phyloP scores from a whole-genome alignment of 2,329 filamentous ascomycete genomes.

The Alternaria angustiovoidea region DNA sequence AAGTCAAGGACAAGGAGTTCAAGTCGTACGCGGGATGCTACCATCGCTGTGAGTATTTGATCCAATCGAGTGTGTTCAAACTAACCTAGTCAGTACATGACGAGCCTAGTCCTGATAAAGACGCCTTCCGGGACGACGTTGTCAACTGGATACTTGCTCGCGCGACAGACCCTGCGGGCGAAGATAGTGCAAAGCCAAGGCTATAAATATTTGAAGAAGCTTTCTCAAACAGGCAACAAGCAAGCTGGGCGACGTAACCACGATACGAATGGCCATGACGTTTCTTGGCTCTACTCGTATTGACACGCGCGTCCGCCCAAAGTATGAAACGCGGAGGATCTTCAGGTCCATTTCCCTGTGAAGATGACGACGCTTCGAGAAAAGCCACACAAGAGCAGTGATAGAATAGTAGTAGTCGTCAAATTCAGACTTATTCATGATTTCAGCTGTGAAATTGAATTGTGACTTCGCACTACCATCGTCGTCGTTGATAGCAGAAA shows the following conservation, averaged over 20 bases:
- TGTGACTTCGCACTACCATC: too few species aligned
- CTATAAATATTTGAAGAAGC: conserved; percentile 29
- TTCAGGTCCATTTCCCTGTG: conserved; percentile 5
- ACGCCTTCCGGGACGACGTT: conserved; percentile 47
- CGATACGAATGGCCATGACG: not conserved
- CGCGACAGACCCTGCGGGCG: conserved; percentile 41
- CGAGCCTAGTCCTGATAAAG: conserved; percentile 47
- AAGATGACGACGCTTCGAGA: conserved; percentile 14
- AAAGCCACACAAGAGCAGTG: not conserved
- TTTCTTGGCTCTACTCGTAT: conserved; percentile 1
- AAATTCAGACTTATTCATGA: not conserved
- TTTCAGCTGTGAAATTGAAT: not conserved
- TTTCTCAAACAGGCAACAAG: conserved; percentile 13
- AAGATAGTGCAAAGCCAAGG: conserved; percentile 43
- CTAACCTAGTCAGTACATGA: conserved; percentile 47
- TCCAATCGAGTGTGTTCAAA: not conserved
- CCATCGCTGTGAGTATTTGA: conserved; percentile 67
- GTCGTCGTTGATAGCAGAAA: not conserved
- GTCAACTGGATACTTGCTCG: conserved; percentile 47
- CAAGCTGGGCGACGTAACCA: conserved; percentile 17
- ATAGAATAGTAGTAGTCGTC: not conserved
- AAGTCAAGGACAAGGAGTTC: conserved; percentile 72
- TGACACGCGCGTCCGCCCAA: conserved; percentile 17
- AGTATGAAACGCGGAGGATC: conserved; percentile 17
- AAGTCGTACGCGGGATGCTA: conserved; percentile 79